phyloP scores from a whole-genome alignment of 2,329 filamentous ascomycete species.

The Fusarium veterinarium region DNA sequence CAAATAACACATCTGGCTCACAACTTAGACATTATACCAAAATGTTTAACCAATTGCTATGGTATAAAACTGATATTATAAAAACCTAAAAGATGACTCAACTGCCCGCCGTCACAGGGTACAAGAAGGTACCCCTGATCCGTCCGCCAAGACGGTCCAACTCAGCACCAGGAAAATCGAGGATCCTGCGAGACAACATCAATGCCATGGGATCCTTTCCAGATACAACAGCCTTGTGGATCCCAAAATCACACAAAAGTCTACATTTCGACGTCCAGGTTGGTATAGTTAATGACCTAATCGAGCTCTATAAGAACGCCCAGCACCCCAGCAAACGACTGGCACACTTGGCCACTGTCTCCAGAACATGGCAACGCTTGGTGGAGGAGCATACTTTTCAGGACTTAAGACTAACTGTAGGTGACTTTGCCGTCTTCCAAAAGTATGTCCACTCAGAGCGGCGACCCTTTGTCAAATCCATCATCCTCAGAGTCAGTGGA shows the following conservation, averaged over 20 bases:
- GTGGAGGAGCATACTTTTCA: not conserved
- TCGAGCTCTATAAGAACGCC: not conserved
- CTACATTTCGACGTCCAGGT: not conserved
- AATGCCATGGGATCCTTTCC: not conserved
- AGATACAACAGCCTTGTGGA: accelerated
- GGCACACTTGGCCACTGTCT: not conserved
- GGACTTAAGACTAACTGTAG: not conserved
- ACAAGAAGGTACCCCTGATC: too few relatives aligned
- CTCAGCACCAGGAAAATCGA: too few relatives aligned
- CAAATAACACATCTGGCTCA: too few relatives aligned
- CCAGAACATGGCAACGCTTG: not conserved
- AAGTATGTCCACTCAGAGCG: not conserved
- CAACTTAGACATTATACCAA: not conserved
- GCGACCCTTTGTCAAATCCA: not conserved
- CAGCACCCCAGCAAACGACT: not conserved
- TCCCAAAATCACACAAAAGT: accelerated
- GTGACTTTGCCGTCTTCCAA: not conserved
- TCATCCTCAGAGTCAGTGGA: not conserved
- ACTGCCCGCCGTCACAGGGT: not conserved
- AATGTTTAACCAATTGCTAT: accelerated
- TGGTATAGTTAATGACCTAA: accelerated
- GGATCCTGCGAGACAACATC: too few relatives aligned
- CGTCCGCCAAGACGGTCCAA: too few relatives aligned
- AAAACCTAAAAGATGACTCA: not conserved
- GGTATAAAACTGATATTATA: not conserved